phyloP scores from a whole-genome alignment of 2,329 filamentous ascomycete genomes.

The Ophioceras dolichostomum region DNA sequence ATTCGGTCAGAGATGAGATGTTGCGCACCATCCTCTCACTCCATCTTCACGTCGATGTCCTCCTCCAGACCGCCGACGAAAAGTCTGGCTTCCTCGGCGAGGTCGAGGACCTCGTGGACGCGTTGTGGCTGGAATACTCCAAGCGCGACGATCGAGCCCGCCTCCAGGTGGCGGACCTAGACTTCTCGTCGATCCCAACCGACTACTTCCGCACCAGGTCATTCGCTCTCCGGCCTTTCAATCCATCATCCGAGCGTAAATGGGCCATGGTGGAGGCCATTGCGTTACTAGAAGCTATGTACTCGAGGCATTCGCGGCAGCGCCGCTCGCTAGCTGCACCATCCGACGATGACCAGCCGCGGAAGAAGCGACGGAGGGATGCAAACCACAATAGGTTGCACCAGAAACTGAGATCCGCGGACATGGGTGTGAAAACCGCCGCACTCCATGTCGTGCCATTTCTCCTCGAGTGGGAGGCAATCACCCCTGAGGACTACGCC shows the following conservation, averaged over 20 bases:
- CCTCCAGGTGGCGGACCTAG: slow-evolving; percentile 67
- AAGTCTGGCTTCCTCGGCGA: slow-evolving; percentile 26
- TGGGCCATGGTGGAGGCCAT: slow-evolving; percentile 49
- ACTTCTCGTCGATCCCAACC: slow-evolving; percentile 35
- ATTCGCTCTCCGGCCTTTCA: slow-evolving; percentile 41
- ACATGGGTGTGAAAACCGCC: slow-evolving; percentile 32
- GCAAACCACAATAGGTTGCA: slow-evolving; percentile 31
- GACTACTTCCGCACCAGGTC: slow-evolving; percentile 33
- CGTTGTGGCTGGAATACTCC: slow-evolving; percentile 68
- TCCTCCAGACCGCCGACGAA: slow-evolving; percentile 31
- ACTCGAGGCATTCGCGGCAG: slow-evolving; percentile 18
- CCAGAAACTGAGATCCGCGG: slow-evolving; percentile 31
- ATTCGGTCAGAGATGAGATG: slow-evolving; percentile 63
- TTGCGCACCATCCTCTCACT: slow-evolving; percentile 58
- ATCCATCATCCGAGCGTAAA: slow-evolving; percentile 41
- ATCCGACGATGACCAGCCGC: slow-evolving; percentile 28
- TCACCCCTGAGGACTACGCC: slow-evolving; percentile 37
- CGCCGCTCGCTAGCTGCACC: slow-evolving; percentile 8
- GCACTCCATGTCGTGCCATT: slow-evolving; percentile 48
- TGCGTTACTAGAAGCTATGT: slow-evolving; percentile 41
- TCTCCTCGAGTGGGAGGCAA: slow-evolving; percentile 27
- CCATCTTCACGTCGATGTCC: slow-evolving; percentile 47
- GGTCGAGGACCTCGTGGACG: slow-evolving; percentile 55
- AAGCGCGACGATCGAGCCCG: slow-evolving; percentile 57
- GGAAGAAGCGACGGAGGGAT: slow-evolving; percentile 36